These are phyloP conservation scores for Rheum nobile DNA, from an alignment of 148 eudicot species.

Conservation along the genomic window DNA sequence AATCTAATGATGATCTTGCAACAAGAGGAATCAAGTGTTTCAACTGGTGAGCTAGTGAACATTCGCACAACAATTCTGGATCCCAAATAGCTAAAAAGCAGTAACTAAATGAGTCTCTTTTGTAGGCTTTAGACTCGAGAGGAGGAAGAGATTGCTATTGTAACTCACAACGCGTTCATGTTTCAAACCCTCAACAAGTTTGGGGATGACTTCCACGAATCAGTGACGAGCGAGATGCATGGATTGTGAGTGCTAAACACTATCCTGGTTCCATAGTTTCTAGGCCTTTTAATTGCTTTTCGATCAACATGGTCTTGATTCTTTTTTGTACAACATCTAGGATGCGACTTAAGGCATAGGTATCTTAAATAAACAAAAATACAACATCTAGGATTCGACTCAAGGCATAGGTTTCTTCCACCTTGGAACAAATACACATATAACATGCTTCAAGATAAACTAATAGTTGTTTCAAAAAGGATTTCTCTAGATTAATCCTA, in stretches of 20 bases:
- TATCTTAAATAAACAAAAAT: too few species aligned
- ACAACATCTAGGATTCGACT: too few species aligned
- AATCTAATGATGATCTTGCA: conserved; percentile 50
- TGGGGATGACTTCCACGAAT: conserved; percentile 49
- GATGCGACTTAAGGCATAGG: too few species aligned
- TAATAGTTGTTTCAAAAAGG: too few species aligned
- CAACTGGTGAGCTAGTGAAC: conserved; percentile 49
- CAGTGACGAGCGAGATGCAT: conserved; percentile 36
- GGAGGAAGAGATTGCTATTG: conserved; percentile 74
- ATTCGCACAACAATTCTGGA: too few species aligned
- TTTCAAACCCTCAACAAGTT: conserved; percentile 31
- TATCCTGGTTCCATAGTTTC: neutral
- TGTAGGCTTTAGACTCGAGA: conserved; percentile 60
- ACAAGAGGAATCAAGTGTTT: conserved; percentile 56
- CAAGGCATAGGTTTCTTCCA: too few species aligned
- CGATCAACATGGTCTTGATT: neutral
- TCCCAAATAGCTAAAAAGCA: too few species aligned
- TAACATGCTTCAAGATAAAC: too few species aligned
- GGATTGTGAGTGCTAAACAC: conserved; percentile 31
- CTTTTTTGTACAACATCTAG: too few species aligned
- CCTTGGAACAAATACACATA: too few species aligned
- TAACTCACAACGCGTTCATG: conserved; percentile 65
- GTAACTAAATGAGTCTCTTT: neutral
- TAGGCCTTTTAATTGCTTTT: neutral
- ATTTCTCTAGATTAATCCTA: too few species aligned